Conservation (phyloP, 78 protist genomes). For the Chrysochromulina tobinii region DNA sequence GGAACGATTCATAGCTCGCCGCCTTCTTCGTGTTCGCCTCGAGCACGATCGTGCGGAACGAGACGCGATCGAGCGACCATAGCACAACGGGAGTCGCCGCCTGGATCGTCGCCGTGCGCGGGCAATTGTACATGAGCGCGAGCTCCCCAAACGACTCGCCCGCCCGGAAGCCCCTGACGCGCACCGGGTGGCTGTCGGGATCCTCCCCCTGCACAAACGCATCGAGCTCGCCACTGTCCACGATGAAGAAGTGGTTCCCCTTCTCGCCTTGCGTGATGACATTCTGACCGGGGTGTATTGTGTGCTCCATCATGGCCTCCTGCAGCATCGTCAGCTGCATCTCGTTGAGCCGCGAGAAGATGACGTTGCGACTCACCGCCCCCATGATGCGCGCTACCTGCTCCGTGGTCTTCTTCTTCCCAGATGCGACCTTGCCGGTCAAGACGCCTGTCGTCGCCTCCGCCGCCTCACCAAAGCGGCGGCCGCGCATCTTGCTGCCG, state of each 20-base stretch:
- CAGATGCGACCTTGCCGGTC: too few relatives aligned
- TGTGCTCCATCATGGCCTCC: conserved; percentile 12
- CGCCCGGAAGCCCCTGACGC: background rate
- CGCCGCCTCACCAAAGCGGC: background rate
- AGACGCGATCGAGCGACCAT: conserved; percentile 45
- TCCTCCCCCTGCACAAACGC: background rate
- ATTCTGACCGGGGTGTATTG: background rate
- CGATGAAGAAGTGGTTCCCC: conserved; percentile 45
- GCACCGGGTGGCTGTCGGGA: too few relatives aligned
- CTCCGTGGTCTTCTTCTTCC: background rate
- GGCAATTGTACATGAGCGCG: conserved; percentile 74
- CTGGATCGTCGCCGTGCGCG: conserved; percentile 65
- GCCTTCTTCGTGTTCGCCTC: conserved; percentile 21
- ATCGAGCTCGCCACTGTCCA: conserved; percentile 26
- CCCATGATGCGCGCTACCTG: background rate
- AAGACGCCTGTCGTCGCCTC: background rate
- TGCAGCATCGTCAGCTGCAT: background rate
- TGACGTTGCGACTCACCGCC: background rate
- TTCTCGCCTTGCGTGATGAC: conserved; percentile 40
- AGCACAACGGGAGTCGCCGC: background rate
- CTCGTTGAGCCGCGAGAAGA: background rate
- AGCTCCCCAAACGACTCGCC: conserved; percentile 68
- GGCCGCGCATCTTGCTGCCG: background rate
- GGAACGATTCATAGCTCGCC: conserved; percentile 24
- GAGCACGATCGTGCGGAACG: conserved; percentile 26